Percentiles rank a stretch among this genome's conserved stretches.
Conservation (phyloP, 2,329 filamentous ascomycete genomes). For the Falciphora oryzae region DNA sequence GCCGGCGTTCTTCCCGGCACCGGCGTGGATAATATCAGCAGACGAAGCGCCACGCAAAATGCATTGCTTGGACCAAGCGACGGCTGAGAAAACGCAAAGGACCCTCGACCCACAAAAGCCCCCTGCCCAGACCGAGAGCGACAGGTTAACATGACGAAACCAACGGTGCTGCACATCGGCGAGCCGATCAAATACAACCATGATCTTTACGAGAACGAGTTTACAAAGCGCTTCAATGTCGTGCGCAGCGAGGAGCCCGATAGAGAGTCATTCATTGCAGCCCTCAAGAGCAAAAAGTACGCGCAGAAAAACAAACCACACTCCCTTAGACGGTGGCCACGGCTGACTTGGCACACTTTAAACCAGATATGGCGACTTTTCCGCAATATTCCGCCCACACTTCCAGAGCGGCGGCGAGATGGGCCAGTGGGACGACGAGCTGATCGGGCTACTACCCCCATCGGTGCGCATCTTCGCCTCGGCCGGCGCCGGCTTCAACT, state of each 20-base stretch:
- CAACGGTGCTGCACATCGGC: constrained; percentile 36
- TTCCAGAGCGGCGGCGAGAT: constrained; percentile 19
- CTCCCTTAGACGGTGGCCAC: too few relatives aligned
- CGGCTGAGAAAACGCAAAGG: too few relatives aligned
- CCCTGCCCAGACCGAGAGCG: too few relatives aligned
- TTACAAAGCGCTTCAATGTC: constrained; percentile 33
- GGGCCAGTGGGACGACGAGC: constrained; percentile 18
- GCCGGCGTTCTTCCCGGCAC: too few relatives aligned
- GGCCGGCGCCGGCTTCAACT: constrained; percentile 57
- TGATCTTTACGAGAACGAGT: constrained; percentile 32
- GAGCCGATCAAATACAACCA: constrained; percentile 42
- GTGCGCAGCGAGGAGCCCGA: constrained; percentile 31
- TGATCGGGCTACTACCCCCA: constrained; percentile 40
- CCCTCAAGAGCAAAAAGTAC: constrained; percentile 33
- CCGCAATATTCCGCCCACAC: constrained; percentile 17
- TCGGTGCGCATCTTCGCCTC: constrained; percentile 53
- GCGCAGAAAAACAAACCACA: not conserved
- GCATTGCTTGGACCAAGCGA: too few relatives aligned
- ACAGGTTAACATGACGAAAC: constrained; percentile 19
- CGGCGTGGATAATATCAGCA: too few relatives aligned
- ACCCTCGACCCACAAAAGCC: too few relatives aligned
- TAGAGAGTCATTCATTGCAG: constrained; percentile 32
- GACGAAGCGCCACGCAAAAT: too few relatives aligned
- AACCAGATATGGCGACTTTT: constrained; percentile 4
- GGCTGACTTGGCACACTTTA: too few relatives aligned